Evolutionary conservation across 2,329 filamentous ascomycete species (phyloP), one percentile per base, ranked within the genome.

Genomic region (Emericellopsis atlantica): DNA sequence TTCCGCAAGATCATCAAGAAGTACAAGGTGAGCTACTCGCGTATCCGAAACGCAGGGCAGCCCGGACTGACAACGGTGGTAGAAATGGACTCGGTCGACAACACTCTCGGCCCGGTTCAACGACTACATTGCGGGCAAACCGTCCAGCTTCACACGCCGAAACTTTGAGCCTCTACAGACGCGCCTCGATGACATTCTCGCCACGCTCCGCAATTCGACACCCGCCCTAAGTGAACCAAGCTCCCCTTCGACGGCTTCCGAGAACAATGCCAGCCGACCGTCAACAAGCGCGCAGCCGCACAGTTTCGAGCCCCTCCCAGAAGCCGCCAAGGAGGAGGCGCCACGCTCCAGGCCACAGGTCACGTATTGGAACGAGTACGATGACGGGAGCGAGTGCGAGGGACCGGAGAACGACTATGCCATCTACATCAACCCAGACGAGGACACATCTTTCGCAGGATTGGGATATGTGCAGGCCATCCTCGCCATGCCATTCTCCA

Each of bases 1-100:
- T 89, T 93, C 51, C 74, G 76, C 42, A 93, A 93, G 61, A 80
- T 93, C 32, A 65, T 89, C 29, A 92, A 90, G 57, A 93, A 93
- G 56, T 90, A 92, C 61, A 74, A 70, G 66, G 74, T 76, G 61
- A n/a, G 62, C 43, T 40, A 29, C 12, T 4, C n/a, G 22, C 39
- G 23, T 14, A 32, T 26, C 16, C 22, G n/a, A n/a, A 6, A 37
- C 5, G 11, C 16, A 22, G 14, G 18, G 18, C 11, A 5, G 23
- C n/a, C 18, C 12, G n/a, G 2, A n/a, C 10, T 15, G 23, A 16
- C 37, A 12, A 15, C 23, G 12, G 14, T 15, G 16, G n/a, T 35
- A 81, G 71, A 89, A 88, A 71, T 92, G 86, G 86, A 90, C 85
- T 4, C 78, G 79, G 33, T 88, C 84, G 18, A 67, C 67, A 6